Evolutionary conservation across 495 filamentous ascomycete genomes (phyloP).

Genomic region (Annulohypoxylon maeteangense): DNA sequence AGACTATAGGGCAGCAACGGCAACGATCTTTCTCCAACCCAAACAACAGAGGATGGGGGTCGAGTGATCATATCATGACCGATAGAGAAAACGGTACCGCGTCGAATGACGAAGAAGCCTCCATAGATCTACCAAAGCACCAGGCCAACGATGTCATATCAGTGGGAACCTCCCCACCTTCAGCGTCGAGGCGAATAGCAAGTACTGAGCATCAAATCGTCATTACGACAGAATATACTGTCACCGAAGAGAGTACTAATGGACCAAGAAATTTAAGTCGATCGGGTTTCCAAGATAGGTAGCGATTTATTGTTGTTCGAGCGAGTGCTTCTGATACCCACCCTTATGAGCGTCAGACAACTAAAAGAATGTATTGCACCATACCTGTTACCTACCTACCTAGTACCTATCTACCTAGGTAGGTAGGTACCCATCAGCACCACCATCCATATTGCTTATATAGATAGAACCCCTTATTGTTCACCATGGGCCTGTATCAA

Average conservation of each 20-base stretch:
- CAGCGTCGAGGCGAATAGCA: neutral
- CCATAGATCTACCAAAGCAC: constrained; percentile 20
- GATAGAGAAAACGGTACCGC: neutral
- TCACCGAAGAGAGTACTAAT: constrained; percentile 16
- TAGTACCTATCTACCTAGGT: neutral
- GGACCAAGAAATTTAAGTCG: neutral
- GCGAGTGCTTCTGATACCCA: neutral
- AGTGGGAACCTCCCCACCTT: neutral
- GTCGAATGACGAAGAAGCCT: neutral
- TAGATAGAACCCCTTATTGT: neutral
- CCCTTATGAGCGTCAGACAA: neutral
- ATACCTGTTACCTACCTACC: neutral
- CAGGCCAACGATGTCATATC: neutral
- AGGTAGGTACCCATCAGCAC: neutral
- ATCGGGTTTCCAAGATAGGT: neutral
- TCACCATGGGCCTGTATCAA: constrained; percentile 49
- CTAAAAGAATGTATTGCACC: neutral
- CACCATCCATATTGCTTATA: neutral
- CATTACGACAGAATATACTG: constrained; percentile 36
- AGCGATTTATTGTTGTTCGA: neutral
- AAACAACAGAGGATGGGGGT: constrained; percentile 51
- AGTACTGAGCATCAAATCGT: constrained; percentile 17
- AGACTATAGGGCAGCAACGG: constrained; percentile 50
- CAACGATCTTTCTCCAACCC: constrained; percentile 56
- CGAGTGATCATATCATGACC: constrained; percentile 55